Base-by-base conservation (phyloP, 306 rosid genomes). In the Malus asiatica region DNA sequence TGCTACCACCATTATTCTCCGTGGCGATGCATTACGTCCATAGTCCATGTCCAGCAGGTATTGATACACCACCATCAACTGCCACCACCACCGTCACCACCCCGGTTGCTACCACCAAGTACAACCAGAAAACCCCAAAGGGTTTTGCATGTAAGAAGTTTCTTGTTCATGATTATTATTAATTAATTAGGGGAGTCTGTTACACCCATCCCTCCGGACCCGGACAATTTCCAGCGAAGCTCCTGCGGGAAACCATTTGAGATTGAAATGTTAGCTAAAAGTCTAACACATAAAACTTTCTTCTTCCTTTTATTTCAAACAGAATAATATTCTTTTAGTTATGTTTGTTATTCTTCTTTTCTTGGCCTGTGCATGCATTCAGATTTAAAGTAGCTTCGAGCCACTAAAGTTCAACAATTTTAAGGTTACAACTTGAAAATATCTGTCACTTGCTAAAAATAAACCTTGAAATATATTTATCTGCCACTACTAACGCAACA, bases 1-100 rank as follows among this genome's bases (percentile, higher is more conserved):
- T 0, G 92, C 90, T 8, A 89, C 91, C 23, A 90, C 93, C 93
- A 93, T 88, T 6, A 93, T 82, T 77, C 84, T 89, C 11, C 87
- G 74, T 2, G 86, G 33, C 20, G 46, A 73, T 23, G 77, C 11
- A 8, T 19, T 18, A 19, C 57, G 5, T n/a, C 76, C 78, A 38
- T 71, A 83, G 30, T 71, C 85, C 92, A 88, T 90, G 82, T 68
- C 78, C 64, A 35, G 38, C 45, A 1, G 40, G 2, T 9, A 14
- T 66, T 46, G 65, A 48, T 48, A 70, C 74, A 72, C 45, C 9
- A 59, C 66, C 77, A 61, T 64, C 68, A 72, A 51, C 79, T 63
- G 44, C 11, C 11, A 40, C 44, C 44, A 8, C 44, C 44, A 59
- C 44, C 44, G 2, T 10, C 44, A 59, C 44, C 44, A 8, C 44